Percentiles rank a stretch among this genome's conserved stretches.
These are phyloP conservation scores for Candida ficus DNA, from an alignment of 805 yeast species.

Conservation along the genomic window DNA sequence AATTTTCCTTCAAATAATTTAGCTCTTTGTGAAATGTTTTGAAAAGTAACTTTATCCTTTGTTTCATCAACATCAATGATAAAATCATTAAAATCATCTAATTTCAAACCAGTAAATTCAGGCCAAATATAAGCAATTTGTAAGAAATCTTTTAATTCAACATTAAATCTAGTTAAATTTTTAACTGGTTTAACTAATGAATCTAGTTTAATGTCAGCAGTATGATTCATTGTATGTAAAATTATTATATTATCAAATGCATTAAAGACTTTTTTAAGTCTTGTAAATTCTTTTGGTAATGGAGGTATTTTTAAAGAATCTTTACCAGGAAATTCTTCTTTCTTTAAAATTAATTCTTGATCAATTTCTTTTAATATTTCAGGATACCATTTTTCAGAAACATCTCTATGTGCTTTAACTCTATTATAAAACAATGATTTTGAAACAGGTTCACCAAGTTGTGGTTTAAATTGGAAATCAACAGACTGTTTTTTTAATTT, in stretches of 20 bases:
- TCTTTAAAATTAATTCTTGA: not conserved
- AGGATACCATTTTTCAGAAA: conserved; percentile 38
- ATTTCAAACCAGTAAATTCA: conserved; percentile 11
- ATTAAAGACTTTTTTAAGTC: conserved; percentile 12
- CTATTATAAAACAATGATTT: conserved; percentile 36
- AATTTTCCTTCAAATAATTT: conserved; percentile 10
- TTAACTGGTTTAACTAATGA: conserved; percentile 14
- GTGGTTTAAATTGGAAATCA: conserved; percentile 37
- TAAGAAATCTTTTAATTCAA: conserved; percentile 13
- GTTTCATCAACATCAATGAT: conserved; percentile 17
- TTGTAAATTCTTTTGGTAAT: not conserved
- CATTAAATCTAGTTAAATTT: conserved; percentile 7
- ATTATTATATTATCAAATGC: conserved; percentile 17
- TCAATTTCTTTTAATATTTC: conserved; percentile 30
- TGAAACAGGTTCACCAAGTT: conserved; percentile 35
- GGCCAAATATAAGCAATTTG: conserved; percentile 21
- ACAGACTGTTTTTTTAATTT: conserved; percentile 28
- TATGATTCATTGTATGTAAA: conserved; percentile 12
- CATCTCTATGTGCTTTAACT: conserved; percentile 39
- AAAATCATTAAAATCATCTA: conserved; percentile 15
- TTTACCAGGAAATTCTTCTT: not conserved
- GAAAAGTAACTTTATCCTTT: conserved; percentile 5
- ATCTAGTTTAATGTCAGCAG: conserved; percentile 17
- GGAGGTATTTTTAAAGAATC: not conserved
- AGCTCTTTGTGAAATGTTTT: conserved; percentile 6